Conservation (phyloP, 164 flowering plant genomes). For the Piper betle region DNA sequence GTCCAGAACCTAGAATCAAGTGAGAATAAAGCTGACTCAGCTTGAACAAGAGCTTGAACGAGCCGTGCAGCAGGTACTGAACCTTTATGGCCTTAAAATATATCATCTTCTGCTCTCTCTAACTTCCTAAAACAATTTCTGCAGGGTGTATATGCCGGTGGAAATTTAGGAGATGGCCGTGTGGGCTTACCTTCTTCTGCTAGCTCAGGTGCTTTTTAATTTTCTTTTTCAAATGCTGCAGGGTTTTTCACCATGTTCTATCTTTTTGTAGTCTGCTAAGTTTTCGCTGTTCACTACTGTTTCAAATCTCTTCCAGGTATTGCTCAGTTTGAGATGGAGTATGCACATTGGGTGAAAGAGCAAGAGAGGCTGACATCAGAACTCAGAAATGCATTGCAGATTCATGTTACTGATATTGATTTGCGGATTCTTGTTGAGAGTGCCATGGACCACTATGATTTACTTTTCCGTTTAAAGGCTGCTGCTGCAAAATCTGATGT, state of each 20-base stretch:
- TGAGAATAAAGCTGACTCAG: constrained; percentile 64
- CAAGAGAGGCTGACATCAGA: constrained; percentile 46
- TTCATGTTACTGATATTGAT: constrained; percentile 30
- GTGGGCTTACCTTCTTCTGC: constrained; percentile 35
- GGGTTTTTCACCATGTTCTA: not conserved
- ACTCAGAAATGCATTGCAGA: constrained; percentile 49
- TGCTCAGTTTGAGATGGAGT: constrained; percentile 66
- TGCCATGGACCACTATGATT: constrained; percentile 57
- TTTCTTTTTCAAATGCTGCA: not conserved
- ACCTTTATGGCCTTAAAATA: not conserved
- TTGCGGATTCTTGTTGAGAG: constrained; percentile 46
- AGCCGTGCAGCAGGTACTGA: constrained; percentile 62
- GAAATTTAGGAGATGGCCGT: constrained; percentile 33
- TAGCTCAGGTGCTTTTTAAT: constrained; percentile 50
- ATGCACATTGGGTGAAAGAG: constrained; percentile 78
- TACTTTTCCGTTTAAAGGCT: constrained; percentile 72
- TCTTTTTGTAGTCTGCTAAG: not conserved
- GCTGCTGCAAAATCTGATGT: constrained; percentile 74
- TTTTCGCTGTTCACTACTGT: not conserved
- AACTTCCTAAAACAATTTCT: constrained; percentile 1
- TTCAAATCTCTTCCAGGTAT: constrained; percentile 36
- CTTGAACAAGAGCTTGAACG: constrained; percentile 84
- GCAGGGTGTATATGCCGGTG: constrained; percentile 55
- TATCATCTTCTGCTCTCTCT: not conserved
- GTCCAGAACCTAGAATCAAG: constrained; percentile 87